Evolutionary conservation across 306 rosid species (phyloP), one percentile per base, ranked within the genome.

Genomic region (Citrullus mucosospermus): DNA sequence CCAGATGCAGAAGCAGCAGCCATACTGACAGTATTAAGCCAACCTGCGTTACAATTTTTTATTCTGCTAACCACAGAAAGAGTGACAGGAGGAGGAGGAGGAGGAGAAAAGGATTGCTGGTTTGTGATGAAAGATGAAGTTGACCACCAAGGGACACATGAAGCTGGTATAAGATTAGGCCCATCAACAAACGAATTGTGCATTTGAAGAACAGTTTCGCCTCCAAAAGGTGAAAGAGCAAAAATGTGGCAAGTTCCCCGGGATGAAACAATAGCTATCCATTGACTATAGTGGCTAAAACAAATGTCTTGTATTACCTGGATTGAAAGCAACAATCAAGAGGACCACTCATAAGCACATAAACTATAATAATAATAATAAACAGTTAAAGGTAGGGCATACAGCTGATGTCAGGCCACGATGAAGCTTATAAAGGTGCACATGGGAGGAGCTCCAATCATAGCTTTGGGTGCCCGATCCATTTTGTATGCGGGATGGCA

Each of bases 31-130:
- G 95, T 87, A 75, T 87, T 93, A 82, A 92, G 91, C 99, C 97
- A 96, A 56, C 99, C 93, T 0, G 91, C 88, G 83, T 84, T 87
- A 74, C 79, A 86, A 83, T 91, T 84, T 83, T 91, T 96, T 75
- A 96, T 90, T 89, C 99, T 88, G 93, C 98, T 91, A 76, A 96
- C 96, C 77, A 91, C 99, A 53, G 97, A 88, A 77, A 96, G 99
- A 56, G 87, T 87, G 78, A 85, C 91, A 81, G 97, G 89, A 76
- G 89, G 87, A 50, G 94, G 95, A 48, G 92, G 88, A n/a, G 82
- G 82, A 81, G 82, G 83, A 81, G 89, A 85, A 84, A 83, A 82
- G 70, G 81, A 85, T 82, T 88, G 93, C 83, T 83, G 90, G 85
- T 83, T 92, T 81, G 79, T 81, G 44, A 81, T 80, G 79, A 91